Base-by-base conservation (phyloP, 257 asterid species). In the Solanum sitiens region DNA sequence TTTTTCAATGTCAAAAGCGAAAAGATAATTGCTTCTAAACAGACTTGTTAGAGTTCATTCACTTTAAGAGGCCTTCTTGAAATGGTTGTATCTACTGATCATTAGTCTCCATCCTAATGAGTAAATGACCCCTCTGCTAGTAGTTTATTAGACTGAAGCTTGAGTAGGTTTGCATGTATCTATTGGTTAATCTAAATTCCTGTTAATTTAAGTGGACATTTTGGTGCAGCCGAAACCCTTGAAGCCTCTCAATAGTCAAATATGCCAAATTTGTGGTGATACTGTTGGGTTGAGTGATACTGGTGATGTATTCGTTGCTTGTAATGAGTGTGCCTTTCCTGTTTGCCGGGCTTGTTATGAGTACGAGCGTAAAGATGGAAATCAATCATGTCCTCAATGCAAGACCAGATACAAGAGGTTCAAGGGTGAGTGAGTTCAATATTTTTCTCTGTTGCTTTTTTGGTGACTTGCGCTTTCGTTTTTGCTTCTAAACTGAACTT, bases 271-370 rank as follows among this genome's bases (percentile, higher is more conserved):
- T 87, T 95, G 98, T 91, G 98, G 97, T 53, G 98, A 95, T 86
- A 90, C 93, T 35, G 98, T 96, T 87, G 98, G 98, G 77, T 86
- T 92, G 71, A 88, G 92, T 53, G 92, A 91, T 42, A 91, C 21
- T 89, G 99, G 98, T 27, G 98, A 96, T 77, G 87, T 91, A 16
- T 96, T 96, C 89, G 96, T 96, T 89, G 98, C 98, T 89, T 96
- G 99, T 92, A 94, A 96, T 47, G 99, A 96, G 89, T 96, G 99
- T 85, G 98, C 95, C 39, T 95, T 95, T 90, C 99, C 99, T 13
- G 98, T 95, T 86, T 96, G 98, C 89, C 95, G 98, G 75, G 92
- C 96, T 88, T 96, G 99, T 87, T 96, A 96, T 83, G 99, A 96
- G 88, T 96, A 95, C 6, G 99, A 96, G 90, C 90, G 99, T 74